A percentile compares a stretch with the other conserved stretches of the same genome.
phyloP scores from a whole-genome alignment of 441 rosid genomes.

The Pelargonium australe region DNA sequence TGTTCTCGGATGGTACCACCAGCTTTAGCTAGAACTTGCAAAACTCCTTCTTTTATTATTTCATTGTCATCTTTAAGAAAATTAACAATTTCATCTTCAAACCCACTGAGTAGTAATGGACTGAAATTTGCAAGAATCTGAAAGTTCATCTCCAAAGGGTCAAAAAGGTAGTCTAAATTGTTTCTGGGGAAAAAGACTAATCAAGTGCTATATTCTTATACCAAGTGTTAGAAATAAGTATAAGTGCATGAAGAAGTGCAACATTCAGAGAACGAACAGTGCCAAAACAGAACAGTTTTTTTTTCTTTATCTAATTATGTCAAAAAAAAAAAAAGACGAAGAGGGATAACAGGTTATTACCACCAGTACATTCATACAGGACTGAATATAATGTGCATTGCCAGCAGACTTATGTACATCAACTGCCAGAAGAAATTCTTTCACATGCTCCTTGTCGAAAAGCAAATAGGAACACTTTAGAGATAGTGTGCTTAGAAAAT shows the following conservation, averaged over 20 bases:
- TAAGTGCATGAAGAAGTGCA: not conserved
- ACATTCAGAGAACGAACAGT: not conserved
- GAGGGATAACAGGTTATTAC: conserved; percentile 39
- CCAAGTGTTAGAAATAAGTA: not conserved
- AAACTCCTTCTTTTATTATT: conserved; percentile 77
- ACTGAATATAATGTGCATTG: conserved; percentile 37
- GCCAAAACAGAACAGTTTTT: not conserved
- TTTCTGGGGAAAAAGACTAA: conserved; percentile 4
- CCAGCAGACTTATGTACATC: conserved; percentile 56
- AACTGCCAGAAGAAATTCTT: conserved; percentile 71
- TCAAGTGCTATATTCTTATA: not conserved
- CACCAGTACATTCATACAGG: conserved; percentile 95
- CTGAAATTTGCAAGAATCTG: conserved; percentile 87
- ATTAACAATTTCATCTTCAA: conserved; percentile 73
- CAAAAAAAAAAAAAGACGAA: not conserved
- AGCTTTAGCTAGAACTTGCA: conserved; percentile 91
- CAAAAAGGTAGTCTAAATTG: conserved; percentile 15
- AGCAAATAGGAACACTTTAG: conserved; percentile 83
- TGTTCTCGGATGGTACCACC: conserved; percentile 96
- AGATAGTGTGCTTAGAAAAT: conserved; percentile 71
- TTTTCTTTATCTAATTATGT: not conserved
- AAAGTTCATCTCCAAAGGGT: conserved; percentile 22
- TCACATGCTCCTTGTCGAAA: conserved; percentile 88
- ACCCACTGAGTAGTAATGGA: conserved; percentile 73
- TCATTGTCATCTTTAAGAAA: conserved; percentile 87